These are phyloP conservation scores for Macrophomina phaseolina DNA, from an alignment of 2,329 filamentous ascomycete species.

Conservation along the genomic window DNA sequence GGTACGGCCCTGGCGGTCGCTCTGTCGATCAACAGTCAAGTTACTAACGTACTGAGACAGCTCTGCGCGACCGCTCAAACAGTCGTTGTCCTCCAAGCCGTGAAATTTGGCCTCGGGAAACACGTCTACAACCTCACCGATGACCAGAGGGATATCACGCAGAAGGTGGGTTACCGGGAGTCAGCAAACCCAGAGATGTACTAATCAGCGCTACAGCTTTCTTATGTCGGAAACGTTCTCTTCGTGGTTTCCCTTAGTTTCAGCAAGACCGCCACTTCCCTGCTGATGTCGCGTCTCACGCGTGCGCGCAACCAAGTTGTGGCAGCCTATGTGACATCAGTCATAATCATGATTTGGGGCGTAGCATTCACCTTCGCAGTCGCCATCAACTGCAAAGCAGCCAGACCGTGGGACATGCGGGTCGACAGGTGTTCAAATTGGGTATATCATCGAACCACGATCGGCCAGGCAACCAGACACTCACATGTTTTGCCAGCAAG, in stretches of 20 bases:
- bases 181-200: background rate
- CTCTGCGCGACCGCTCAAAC: slow-evolving; percentile 26
- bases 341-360: slow-evolving; percentile 28
- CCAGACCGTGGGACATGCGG: slow-evolving; percentile 19
- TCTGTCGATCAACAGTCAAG: background rate
- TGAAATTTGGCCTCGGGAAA: slow-evolving; percentile 23
- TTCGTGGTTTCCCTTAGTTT: slow-evolving; percentile 32
- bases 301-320: slow-evolving; percentile 27
- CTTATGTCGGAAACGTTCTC: slow-evolving; percentile 29
- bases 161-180: slow-evolving; percentile 3
- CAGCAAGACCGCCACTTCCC: slow-evolving; percentile 30
- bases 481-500: slow-evolving; percentile 22
- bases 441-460: slow-evolving; percentile 14
- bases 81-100: slow-evolving; percentile 13
- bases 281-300: slow-evolving; percentile 31
- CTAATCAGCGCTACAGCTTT: background rate
- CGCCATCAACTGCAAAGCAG: slow-evolving; percentile 27
- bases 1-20: background rate
- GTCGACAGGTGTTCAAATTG: slow-evolving; percentile 25
- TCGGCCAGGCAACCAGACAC: background rate
- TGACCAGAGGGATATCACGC: background rate
- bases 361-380: slow-evolving; percentile 29
- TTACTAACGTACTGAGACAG: slow-evolving; percentile 7
- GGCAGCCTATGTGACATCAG: slow-evolving; percentile 28
- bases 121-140: slow-evolving; percentile 4